These are phyloP conservation scores for Penicillium palitans DNA, from an alignment of 2,329 filamentous ascomycete species.

Conservation along the genomic window DNA sequence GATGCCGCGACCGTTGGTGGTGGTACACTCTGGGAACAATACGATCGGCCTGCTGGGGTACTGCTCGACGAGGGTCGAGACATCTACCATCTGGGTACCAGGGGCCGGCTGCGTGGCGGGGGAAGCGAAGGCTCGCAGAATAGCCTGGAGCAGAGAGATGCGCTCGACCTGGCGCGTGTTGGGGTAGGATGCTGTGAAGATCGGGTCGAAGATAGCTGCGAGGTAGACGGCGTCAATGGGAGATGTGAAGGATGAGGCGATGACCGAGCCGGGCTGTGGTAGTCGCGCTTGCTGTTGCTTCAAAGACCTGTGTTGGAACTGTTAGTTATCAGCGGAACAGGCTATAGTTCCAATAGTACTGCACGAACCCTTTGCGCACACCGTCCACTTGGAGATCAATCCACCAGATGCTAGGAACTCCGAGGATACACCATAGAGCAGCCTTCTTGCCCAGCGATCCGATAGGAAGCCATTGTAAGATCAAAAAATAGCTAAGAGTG, in stretches of 20 bases:
- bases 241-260: constrained; percentile 87
- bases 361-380: constrained; percentile 76
- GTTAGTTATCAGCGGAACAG: not conserved
- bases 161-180: constrained; percentile 69
- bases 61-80: constrained; percentile 62
- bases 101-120: constrained; percentile 53
- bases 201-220: constrained; percentile 90
- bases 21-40: constrained; percentile 91
- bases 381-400: constrained; percentile 97
- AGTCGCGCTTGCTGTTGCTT: constrained; percentile 72
- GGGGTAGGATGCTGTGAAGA: constrained; percentile 87
- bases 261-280: constrained; percentile 75
- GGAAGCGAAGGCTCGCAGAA: constrained; percentile 68
- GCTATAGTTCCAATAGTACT: not conserved
- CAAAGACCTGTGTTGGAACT: constrained; percentile 52
- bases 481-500: constrained; percentile 69
- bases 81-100: constrained; percentile 56
- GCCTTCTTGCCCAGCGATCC: constrained; percentile 72
- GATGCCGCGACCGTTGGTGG: constrained; percentile 89
- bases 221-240: constrained; percentile 93
- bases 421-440: constrained; percentile 82
- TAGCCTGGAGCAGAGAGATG: constrained; percentile 73
- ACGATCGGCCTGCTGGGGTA: constrained; percentile 76
- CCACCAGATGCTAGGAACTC: constrained; percentile 94
- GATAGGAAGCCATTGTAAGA: constrained; percentile 80